Conservation (phyloP, 2,329 filamentous ascomycete genomes). For the Phialemoniopsis sp. region DNA sequence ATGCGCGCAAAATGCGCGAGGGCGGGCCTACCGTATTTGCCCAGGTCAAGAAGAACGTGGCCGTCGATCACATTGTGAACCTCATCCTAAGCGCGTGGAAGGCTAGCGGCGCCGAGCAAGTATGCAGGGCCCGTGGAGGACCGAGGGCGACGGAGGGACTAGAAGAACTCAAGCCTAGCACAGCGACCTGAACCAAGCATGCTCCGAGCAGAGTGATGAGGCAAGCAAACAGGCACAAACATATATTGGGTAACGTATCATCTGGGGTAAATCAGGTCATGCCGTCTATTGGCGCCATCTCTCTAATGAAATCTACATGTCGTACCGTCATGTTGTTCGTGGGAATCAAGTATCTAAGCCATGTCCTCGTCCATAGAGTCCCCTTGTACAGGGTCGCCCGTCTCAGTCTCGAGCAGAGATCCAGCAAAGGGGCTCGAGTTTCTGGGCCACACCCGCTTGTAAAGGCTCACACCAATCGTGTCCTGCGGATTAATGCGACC, state of each 20-base stretch:
- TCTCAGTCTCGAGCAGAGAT: slow-evolving; percentile 29
- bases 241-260: too few relatives aligned
- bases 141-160: slow-evolving; percentile 54
- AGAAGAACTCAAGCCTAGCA: slow-evolving; percentile 31
- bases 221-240: not conserved
- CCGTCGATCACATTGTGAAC: slow-evolving; percentile 80
- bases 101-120: slow-evolving; percentile 73
- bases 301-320: not conserved
- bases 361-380: slow-evolving; percentile 36
- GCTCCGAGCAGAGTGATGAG: too few relatives aligned
- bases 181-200: not conserved
- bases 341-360: slow-evolving; percentile 8
- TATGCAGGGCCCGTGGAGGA: slow-evolving; percentile 48
- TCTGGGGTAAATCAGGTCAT: slow-evolving; percentile 4
- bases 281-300: slow-evolving; percentile 5
- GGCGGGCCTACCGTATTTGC: slow-evolving; percentile 94
- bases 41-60: slow-evolving; percentile 90
- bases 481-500: slow-evolving; percentile 94
- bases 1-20: slow-evolving; percentile 91
- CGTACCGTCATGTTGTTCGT: not conserved
- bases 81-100: slow-evolving; percentile 91
- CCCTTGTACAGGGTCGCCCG: slow-evolving; percentile 14
- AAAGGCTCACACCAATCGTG: slow-evolving; percentile 83
- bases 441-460: slow-evolving; percentile 82
- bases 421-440: slow-evolving; percentile 48